These are phyloP conservation scores for Amniculicola lignicola DNA, from an alignment of 495 filamentous ascomycete species.

Conservation along the genomic window DNA sequence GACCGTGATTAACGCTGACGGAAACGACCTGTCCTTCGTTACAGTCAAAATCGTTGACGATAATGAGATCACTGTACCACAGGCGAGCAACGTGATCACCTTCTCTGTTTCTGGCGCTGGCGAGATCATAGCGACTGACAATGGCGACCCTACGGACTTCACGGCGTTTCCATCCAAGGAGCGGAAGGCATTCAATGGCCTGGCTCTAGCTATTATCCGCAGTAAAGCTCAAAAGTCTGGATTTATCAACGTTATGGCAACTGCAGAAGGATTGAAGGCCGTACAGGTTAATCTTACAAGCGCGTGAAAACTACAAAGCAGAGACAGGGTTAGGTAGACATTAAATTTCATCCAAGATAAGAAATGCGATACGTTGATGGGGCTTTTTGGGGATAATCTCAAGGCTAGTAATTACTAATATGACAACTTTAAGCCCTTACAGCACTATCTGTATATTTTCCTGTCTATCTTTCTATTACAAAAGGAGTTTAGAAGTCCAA, in stretches of 20 bases:
- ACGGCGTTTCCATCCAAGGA: slow-evolving; percentile 44
- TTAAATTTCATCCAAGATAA: too few relatives aligned
- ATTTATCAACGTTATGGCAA: slow-evolving; percentile 40
- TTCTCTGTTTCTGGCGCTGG: slow-evolving; percentile 44
- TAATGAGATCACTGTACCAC: slow-evolving; percentile 41
- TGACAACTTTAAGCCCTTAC: too few relatives aligned
- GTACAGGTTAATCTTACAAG: slow-evolving; percentile 4
- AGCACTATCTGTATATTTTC: too few relatives aligned
- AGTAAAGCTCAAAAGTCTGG: slow-evolving; percentile 37
- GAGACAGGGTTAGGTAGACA: too few relatives aligned
- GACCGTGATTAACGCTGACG: slow-evolving; percentile 41
- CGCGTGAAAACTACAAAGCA: too few relatives aligned
- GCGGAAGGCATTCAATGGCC: slow-evolving; percentile 47
- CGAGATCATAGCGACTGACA: slow-evolving; percentile 48
- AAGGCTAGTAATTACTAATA: too few relatives aligned
- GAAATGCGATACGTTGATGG: too few relatives aligned
- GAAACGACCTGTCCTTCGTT: slow-evolving; percentile 46
- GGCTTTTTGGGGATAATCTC: too few relatives aligned
- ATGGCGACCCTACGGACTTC: slow-evolving; percentile 48
- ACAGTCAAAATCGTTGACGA: slow-evolving; percentile 45
- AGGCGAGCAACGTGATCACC: slow-evolving; percentile 43
- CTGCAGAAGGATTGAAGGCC: slow-evolving; percentile 38
- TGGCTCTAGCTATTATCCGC: slow-evolving; percentile 46
- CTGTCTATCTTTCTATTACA: too few relatives aligned
- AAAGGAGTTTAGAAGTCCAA: too few relatives aligned